A percentile compares a stretch with the other conserved stretches of the same genome.
Conservation (phyloP, 2,329 filamentous ascomycete genomes). For the Botryotinia narcissicola region DNA sequence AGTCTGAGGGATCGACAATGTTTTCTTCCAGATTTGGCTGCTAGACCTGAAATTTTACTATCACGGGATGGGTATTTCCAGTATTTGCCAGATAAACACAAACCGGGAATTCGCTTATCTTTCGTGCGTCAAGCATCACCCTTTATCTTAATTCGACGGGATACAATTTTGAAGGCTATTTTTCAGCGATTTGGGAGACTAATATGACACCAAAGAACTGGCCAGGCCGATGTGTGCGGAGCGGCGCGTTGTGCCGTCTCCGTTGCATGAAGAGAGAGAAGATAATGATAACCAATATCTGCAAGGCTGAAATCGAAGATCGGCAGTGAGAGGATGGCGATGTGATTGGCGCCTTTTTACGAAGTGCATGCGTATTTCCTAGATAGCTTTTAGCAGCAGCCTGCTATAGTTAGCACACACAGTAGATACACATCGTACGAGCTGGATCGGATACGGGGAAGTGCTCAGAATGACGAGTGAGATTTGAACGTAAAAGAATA, state of each 20-base stretch:
- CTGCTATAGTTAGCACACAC: neutral
- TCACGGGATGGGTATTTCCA: neutral
- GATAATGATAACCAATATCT: neutral
- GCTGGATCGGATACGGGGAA: too few relatives aligned
- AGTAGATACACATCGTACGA: too few relatives aligned
- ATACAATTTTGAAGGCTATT: neutral
- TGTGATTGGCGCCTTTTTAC: neutral
- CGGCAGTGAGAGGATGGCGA: neutral
- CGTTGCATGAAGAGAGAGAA: neutral
- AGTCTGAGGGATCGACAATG: neutral
- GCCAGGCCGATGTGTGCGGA: neutral
- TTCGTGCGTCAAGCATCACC: neutral
- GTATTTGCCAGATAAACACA: too few relatives aligned
- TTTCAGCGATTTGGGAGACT: neutral
- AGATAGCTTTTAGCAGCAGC: neutral
- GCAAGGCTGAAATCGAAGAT: slow-evolving; percentile 1
- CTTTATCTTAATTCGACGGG: neutral
- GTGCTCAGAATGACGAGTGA: neutral
- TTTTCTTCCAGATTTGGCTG: neutral
- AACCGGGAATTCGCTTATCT: neutral
- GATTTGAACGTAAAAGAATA: too few relatives aligned
- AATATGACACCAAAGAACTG: neutral
- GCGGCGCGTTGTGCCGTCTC: neutral
- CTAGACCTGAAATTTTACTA: neutral
- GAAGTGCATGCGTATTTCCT: neutral